These are phyloP conservation scores for Hypoxylon sp. DNA, from an alignment of 2,329 filamentous ascomycete genomes.

Conservation along the genomic window DNA sequence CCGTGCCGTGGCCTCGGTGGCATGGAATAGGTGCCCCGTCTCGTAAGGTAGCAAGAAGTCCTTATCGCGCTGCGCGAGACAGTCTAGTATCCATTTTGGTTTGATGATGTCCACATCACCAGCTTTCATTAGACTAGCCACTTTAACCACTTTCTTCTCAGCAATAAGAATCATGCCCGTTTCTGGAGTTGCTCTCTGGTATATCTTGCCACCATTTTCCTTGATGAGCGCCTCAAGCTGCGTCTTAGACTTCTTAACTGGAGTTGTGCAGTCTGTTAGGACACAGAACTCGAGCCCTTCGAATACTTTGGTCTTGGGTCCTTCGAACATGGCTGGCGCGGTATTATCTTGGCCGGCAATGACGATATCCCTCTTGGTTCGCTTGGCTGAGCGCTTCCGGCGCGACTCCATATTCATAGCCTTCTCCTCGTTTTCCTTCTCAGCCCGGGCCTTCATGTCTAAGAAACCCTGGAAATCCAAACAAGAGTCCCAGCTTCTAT, in stretches of 20 bases:
- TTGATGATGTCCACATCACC: conserved; percentile 80
- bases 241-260: conserved; percentile 80
- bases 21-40: conserved; percentile 79
- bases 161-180: conserved; percentile 79
- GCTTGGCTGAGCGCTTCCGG: conserved; percentile 68
- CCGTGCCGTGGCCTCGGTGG: conserved; percentile 68
- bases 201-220: conserved; percentile 83
- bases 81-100: conserved; percentile 88
- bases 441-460: conserved; percentile 76
- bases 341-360: conserved; percentile 78
- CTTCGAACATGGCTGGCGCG: conserved; percentile 62
- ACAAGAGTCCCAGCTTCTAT: conserved; percentile 86
- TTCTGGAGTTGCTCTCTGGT: conserved; percentile 77
- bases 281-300: conserved; percentile 85
- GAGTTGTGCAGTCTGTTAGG: conserved; percentile 80
- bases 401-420: conserved; percentile 83
- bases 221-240: conserved; percentile 88
- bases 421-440: conserved; percentile 80
- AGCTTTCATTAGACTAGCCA: conserved; percentile 83
- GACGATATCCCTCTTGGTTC: conserved; percentile 76
- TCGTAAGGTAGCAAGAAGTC: conserved; percentile 75
- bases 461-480: conserved; percentile 84
- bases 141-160: conserved; percentile 85
- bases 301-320: conserved; percentile 76
- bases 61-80: conserved; percentile 71